A percentile compares a stretch with the other conserved stretches of the same genome.
Evolutionary conservation across 169 alveolate genomes (phyloP).

Genomic region (Eimeria maxima): DNA sequence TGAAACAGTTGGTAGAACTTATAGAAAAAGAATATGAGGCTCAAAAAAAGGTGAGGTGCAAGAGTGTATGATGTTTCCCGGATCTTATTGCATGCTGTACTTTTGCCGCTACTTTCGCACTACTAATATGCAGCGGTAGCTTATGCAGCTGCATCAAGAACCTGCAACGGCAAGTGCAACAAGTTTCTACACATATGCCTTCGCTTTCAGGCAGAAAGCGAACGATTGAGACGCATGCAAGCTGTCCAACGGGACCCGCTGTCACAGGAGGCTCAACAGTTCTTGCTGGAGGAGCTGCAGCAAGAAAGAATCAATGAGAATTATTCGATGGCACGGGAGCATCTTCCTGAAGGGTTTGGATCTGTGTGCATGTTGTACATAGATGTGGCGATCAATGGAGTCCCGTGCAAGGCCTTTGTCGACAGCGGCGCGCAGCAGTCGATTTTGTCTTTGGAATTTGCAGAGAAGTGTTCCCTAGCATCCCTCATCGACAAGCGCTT

Average conservation of each 20-base stretch:
- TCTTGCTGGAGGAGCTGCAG: constrained; percentile 67
- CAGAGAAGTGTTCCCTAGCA: constrained; percentile 94
- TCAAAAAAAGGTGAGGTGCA: constrained; percentile 5
- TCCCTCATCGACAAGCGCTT: constrained; percentile 95
- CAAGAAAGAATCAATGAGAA: constrained; percentile 80
- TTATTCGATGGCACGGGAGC: constrained; percentile 82
- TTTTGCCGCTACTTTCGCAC: neutral
- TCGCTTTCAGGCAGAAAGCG: constrained; percentile 16
- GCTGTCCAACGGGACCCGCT: constrained; percentile 69
- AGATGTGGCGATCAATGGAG: constrained; percentile 93
- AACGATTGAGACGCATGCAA: constrained; percentile 38
- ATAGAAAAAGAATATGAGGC: neutral
- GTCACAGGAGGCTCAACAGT: constrained; percentile 70
- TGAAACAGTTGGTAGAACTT: constrained; percentile 18
- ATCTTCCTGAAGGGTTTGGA: constrained; percentile 85
- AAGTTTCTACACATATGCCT: neutral
- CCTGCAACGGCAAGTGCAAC: neutral
- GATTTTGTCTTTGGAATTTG: constrained; percentile 95
- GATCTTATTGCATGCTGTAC: neutral
- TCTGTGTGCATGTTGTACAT: constrained; percentile 96
- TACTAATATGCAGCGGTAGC: neutral
- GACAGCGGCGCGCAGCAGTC: constrained; percentile 99
- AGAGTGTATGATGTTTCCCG: too few species aligned
- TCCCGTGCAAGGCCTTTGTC: constrained; percentile 95
- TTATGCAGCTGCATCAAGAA: neutral